Conservation (phyloP, 441 rosid species). For the Macaranga tanarius region DNA sequence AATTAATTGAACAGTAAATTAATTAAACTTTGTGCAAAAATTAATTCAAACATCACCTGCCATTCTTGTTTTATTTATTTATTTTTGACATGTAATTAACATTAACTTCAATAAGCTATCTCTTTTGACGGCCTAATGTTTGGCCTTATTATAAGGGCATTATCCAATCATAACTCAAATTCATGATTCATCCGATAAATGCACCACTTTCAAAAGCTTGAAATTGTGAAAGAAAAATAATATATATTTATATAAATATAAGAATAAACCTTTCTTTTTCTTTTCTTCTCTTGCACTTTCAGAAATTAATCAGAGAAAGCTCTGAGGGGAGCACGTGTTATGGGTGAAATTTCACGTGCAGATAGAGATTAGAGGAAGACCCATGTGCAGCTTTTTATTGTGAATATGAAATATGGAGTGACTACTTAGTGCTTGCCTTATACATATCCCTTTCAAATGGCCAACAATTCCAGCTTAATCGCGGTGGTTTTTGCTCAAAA, state of each 20-base stretch:
- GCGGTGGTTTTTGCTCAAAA: conserved; percentile 1
- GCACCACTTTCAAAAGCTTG: conserved; percentile 15
- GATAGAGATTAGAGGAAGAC: conserved; percentile 5
- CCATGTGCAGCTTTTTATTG: conserved; percentile 33
- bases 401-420: neutral
- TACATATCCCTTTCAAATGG: conserved; percentile 3
- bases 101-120: neutral
- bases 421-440: neutral
- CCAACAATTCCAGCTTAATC: conserved; percentile 26
- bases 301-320: neutral
- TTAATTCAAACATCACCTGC: too few relatives aligned
- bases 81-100: neutral
- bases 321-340: conserved; percentile 41
- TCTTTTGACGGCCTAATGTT: conserved; percentile 19
- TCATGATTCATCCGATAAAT: conserved; percentile 6
- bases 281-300: neutral
- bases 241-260: too few relatives aligned
- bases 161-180: conserved; percentile 13
- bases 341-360: conserved; percentile 45
- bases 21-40: too few relatives aligned
- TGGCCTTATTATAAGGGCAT: neutral
- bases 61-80: too few relatives aligned
- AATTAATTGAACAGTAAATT: too few relatives aligned
- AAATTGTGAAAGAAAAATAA: neutral
- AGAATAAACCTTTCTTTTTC: neutral